Evolutionary conservation across 495 filamentous ascomycete genomes (phyloP).

Genomic region (Sabuloglossum arenarium): DNA sequence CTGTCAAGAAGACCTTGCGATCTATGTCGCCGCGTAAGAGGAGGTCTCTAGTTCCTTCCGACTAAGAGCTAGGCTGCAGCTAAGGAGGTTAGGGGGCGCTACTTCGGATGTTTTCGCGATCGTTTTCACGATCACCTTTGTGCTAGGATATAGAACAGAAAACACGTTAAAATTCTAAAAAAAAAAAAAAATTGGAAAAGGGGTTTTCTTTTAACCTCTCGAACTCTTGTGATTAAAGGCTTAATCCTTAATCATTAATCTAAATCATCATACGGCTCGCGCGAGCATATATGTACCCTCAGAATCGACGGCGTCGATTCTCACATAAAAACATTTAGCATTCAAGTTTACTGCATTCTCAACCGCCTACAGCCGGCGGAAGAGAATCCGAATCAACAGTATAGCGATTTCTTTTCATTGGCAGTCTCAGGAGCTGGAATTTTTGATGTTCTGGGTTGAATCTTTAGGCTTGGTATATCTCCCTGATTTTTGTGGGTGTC

Average conservation of each 20-base stretch:
- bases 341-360: neutral
- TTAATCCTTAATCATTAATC: neutral
- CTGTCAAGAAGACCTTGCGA: conserved; percentile 1
- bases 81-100: neutral
- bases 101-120: neutral
- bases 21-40: conserved; percentile 1
- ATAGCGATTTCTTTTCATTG: neutral
- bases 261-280: neutral
- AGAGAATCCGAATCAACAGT: neutral
- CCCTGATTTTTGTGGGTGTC: too few relatives aligned
- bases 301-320: neutral
- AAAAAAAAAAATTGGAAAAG: neutral
- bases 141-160: neutral
- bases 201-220: neutral
- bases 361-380: neutral
- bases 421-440: too few relatives aligned
- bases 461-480: too few relatives aligned
- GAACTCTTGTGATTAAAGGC: neutral
- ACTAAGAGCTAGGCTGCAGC: conserved; percentile 1
- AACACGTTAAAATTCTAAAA: neutral
- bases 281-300: neutral
- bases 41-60: neutral
- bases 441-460: too few relatives aligned
- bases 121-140: neutral
- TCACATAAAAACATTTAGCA: neutral